Conservation (phyloP, 148 eudicot species). For the Rheum nobile region DNA sequence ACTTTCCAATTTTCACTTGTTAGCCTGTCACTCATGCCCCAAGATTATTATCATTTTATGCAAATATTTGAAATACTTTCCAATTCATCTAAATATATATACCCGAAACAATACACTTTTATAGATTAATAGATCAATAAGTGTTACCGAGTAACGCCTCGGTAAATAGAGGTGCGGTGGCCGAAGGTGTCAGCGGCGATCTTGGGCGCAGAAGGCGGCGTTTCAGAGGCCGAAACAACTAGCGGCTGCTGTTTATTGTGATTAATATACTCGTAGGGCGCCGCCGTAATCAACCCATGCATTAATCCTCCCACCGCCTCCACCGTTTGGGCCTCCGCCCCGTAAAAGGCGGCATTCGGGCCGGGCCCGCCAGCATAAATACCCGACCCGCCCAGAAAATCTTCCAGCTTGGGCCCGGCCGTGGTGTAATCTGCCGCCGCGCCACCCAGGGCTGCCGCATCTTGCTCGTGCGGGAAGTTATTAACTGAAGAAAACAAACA, state of each 20-base stretch:
- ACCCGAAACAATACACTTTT: too few relatives aligned
- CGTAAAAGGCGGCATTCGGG: neutral
- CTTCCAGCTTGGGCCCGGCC: neutral
- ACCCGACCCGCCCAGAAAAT: conserved; percentile 8
- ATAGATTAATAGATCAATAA: neutral
- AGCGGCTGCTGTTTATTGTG: neutral
- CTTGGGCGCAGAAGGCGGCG: neutral
- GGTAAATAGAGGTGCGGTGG: conserved; percentile 15
- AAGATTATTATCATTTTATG: too few relatives aligned
- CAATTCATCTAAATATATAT: too few relatives aligned
- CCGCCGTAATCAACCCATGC: neutral
- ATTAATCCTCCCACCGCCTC: neutral
- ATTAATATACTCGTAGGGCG: neutral
- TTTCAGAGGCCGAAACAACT: neutral
- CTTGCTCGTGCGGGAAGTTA: neutral
- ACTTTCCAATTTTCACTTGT: too few relatives aligned
- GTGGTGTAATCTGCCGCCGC: neutral
- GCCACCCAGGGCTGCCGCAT: neutral
- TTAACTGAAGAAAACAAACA: neutral
- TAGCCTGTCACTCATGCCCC: too few relatives aligned
- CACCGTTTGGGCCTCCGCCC: neutral
- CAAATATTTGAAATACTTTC: too few relatives aligned
- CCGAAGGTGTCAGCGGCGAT: conserved; percentile 6
- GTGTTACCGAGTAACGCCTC: conserved; percentile 14
- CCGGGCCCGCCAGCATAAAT: neutral